Conservation (phyloP, 2,329 filamentous ascomycete genomes). For the Colletotrichum magnum region DNA sequence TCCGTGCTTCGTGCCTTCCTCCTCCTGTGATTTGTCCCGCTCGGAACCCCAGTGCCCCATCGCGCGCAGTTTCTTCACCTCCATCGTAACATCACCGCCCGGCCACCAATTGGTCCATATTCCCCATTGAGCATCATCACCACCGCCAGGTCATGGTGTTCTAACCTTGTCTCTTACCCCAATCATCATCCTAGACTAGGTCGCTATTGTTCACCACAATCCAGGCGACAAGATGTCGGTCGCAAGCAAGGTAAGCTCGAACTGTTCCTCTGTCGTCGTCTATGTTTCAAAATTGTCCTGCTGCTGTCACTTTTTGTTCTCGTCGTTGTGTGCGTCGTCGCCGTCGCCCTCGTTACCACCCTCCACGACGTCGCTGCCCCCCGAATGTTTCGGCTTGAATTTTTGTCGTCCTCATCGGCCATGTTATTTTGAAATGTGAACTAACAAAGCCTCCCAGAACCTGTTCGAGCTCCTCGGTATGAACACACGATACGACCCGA, state of each 20-base stretch:
- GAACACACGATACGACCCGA: slow-evolving; percentile 48
- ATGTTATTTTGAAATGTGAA: not conserved
- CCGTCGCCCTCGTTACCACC: slow-evolving; percentile 1
- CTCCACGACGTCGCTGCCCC: not conserved
- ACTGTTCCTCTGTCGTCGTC: slow-evolving; percentile 9
- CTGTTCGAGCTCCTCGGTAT: slow-evolving; percentile 98
- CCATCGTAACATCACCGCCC: slow-evolving; percentile 40
- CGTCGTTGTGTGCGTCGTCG: slow-evolving; percentile 19
- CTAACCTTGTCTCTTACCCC: slow-evolving; percentile 43
- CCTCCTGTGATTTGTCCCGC: slow-evolving; percentile 36
- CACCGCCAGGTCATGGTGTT: slow-evolving; percentile 43
- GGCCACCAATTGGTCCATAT: slow-evolving; percentile 39
- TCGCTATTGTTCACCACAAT: slow-evolving; percentile 44
- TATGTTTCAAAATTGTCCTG: slow-evolving; percentile 13
- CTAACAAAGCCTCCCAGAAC: slow-evolving; percentile 73
- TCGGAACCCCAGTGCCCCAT: slow-evolving; percentile 38
- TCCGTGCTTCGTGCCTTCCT: slow-evolving; percentile 32
- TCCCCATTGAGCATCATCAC: slow-evolving; percentile 40
- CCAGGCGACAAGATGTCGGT: slow-evolving; percentile 45
- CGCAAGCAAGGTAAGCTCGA: slow-evolving; percentile 42
- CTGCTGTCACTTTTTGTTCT: slow-evolving; percentile 1
- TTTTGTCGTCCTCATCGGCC: slow-evolving; percentile 2
- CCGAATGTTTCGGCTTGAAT: not conserved
- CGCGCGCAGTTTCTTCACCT: slow-evolving; percentile 44
- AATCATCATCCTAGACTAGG: slow-evolving; percentile 43